Evolutionary conservation across 208 protist genomes (phyloP).

Genomic region (Angomonas deanei): DNA sequence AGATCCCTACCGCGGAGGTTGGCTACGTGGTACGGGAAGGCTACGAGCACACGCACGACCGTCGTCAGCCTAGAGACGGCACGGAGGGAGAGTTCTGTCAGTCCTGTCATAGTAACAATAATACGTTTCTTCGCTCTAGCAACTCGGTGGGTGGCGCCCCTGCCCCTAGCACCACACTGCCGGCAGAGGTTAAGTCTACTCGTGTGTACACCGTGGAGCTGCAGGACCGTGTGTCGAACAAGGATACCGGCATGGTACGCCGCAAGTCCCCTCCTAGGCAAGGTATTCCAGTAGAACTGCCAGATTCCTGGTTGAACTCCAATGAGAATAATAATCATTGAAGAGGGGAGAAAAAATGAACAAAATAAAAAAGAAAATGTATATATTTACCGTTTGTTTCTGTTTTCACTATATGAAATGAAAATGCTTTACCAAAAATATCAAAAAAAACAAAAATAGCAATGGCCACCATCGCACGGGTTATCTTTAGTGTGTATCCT

Average conservation of each 20-base stretch:
- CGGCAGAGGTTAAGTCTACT: conserved; percentile 39
- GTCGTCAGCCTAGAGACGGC: background rate
- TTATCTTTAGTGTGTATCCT: too few relatives aligned
- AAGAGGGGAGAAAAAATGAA: background rate
- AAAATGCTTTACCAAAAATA: too few relatives aligned
- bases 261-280: conserved; percentile 28
- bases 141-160: background rate
- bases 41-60: conserved; percentile 17
- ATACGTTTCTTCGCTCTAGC: background rate
- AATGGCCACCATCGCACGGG: background rate
- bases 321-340: background rate
- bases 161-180: conserved; percentile 4
- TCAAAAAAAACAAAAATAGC: conserved; percentile 1
- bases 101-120: background rate
- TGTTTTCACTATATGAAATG: background rate
- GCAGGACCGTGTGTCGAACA: conserved; percentile 14
- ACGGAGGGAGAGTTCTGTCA: background rate
- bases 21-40: conserved; percentile 35
- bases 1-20: conserved; percentile 44
- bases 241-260: conserved; percentile 23
- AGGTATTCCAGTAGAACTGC: conserved; percentile 41
- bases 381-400: background rate
- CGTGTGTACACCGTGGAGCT: conserved; percentile 45
- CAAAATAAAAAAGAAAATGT: background rate
- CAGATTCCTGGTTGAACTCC: conserved; percentile 22